Conservation (phyloP, 495 filamentous ascomycete genomes). For the Penicillium samsonianum region DNA sequence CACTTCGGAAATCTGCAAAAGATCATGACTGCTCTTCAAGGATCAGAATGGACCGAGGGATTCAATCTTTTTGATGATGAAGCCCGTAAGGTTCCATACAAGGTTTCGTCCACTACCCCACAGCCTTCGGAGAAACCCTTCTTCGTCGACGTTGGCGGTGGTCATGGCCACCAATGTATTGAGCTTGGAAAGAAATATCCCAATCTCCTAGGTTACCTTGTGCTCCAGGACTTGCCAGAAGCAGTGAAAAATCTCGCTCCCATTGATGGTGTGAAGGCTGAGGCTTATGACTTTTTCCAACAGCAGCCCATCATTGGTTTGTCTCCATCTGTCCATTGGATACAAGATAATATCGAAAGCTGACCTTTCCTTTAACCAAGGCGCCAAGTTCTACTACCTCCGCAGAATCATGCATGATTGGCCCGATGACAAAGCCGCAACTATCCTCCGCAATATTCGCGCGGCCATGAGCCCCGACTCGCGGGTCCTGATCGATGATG, state of each 20-base stretch:
- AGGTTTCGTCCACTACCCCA: constrained; percentile 7
- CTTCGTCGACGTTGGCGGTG: constrained; percentile 57
- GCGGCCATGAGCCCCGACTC: constrained; percentile 39
- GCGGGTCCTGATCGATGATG: constrained; percentile 43
- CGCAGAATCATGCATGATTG: constrained; percentile 46
- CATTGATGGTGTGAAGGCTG: constrained; percentile 47
- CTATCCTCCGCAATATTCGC: constrained; percentile 38
- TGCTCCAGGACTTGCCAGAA: constrained; percentile 56
- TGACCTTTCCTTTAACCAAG: constrained; percentile 18
- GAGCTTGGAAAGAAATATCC: constrained; percentile 47
- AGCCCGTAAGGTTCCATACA: constrained; percentile 15
- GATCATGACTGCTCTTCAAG: constrained; percentile 37
- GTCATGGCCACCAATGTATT: constrained; percentile 53
- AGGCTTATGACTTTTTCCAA: constrained; percentile 53
- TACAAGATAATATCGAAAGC: neutral
- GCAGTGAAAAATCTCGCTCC: constrained; percentile 38
- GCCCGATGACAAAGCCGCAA: constrained; percentile 29
- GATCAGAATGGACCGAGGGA: constrained; percentile 37
- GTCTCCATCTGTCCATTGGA: no score
- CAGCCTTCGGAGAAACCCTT: constrained; percentile 26
- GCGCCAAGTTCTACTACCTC: constrained; percentile 46
- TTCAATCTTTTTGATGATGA: constrained; percentile 29
- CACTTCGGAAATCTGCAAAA: constrained; percentile 37
- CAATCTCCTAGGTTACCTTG: constrained; percentile 41
- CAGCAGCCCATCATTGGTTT: constrained; percentile 48